phyloP scores from a whole-genome alignment of 2,329 filamentous ascomycete species.

The Colletotrichum neosansevieriae region DNA sequence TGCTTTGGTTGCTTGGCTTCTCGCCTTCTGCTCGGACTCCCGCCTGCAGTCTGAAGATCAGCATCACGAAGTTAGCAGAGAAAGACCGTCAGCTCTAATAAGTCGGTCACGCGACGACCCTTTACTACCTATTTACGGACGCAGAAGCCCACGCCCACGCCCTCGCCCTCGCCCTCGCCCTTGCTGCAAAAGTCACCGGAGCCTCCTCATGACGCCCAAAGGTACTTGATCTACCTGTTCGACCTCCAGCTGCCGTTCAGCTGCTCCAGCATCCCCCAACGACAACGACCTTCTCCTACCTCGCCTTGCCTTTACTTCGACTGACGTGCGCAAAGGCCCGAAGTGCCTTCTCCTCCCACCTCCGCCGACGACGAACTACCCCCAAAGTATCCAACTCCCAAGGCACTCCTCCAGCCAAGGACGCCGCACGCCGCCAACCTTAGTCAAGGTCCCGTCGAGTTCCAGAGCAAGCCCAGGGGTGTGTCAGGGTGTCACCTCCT shows the following conservation, averaged over 20 bases:
- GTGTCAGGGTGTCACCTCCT: constrained; percentile 26
- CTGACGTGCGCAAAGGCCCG: no score
- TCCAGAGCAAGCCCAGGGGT: constrained; percentile 19
- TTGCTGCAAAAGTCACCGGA: constrained; percentile 1
- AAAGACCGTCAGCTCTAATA: constrained; percentile 2
- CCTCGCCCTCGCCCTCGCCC: no score
- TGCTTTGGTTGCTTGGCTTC: constrained; percentile 4
- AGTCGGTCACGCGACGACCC: constrained; percentile 22
- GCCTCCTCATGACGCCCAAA: constrained; percentile 12
- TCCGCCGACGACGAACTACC: background rate
- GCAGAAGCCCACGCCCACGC: background rate
- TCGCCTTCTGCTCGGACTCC: constrained; percentile 27
- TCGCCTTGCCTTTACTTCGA: no score
- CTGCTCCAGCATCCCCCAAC: no score
- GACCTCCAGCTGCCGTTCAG: background rate
- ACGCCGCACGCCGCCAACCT: background rate
- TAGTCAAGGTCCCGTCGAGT: constrained; percentile 18
- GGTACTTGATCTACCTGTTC: background rate
- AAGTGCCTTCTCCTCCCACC: no score
- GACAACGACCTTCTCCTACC: no score
- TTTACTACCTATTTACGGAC: constrained; percentile 11
- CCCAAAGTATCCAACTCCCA: constrained; percentile 6
- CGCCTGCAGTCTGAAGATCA: constrained; percentile 17
- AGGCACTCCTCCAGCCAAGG: no score
- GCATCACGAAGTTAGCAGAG: background rate